Conservation (phyloP, 1,139 yeast species). For the Debaryomyces subglobosus region DNA sequence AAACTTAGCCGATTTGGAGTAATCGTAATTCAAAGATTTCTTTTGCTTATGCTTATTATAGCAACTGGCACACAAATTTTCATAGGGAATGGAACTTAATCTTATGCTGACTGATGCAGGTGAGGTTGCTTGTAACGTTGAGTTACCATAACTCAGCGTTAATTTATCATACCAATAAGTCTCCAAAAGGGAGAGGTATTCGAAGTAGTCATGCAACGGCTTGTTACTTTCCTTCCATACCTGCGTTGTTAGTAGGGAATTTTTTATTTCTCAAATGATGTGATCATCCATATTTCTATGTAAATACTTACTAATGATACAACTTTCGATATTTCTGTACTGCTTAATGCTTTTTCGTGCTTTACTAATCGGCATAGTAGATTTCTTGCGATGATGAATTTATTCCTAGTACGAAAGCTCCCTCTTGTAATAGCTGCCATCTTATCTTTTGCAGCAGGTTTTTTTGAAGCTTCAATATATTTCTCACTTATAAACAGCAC, state of each 20-base stretch:
- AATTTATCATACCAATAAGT: slow-evolving; percentile 16
- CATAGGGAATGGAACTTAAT: slow-evolving; percentile 1
- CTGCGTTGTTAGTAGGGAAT: slow-evolving; percentile 17
- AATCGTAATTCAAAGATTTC: not conserved
- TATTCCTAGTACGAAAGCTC: slow-evolving; percentile 23
- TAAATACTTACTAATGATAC: slow-evolving; percentile 23
- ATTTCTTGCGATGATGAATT: slow-evolving; percentile 25
- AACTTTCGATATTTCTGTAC: slow-evolving; percentile 19
- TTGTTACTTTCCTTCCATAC: slow-evolving; percentile 22
- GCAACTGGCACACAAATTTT: slow-evolving; percentile 9
- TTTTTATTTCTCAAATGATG: not conserved
- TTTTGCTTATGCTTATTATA: slow-evolving; percentile 1
- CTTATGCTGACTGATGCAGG: not conserved
- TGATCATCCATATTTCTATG: not conserved
- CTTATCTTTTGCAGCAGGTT: not conserved
- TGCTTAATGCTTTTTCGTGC: slow-evolving; percentile 12
- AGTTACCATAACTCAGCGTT: slow-evolving; percentile 9
- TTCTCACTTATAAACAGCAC: slow-evolving; percentile 8
- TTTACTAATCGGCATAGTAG: slow-evolving; percentile 17
- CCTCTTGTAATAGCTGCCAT: slow-evolving; percentile 11
- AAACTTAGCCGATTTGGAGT: slow-evolving; percentile 6
- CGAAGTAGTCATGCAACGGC: slow-evolving; percentile 21
- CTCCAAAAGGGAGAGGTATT: slow-evolving; percentile 27
- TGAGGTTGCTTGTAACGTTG: slow-evolving; percentile 4
- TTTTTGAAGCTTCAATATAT: slow-evolving; percentile 6